A percentile compares a stretch with the other conserved stretches of the same genome.
Conservation (phyloP, 257 asterid genomes). For the Lantana camara region DNA sequence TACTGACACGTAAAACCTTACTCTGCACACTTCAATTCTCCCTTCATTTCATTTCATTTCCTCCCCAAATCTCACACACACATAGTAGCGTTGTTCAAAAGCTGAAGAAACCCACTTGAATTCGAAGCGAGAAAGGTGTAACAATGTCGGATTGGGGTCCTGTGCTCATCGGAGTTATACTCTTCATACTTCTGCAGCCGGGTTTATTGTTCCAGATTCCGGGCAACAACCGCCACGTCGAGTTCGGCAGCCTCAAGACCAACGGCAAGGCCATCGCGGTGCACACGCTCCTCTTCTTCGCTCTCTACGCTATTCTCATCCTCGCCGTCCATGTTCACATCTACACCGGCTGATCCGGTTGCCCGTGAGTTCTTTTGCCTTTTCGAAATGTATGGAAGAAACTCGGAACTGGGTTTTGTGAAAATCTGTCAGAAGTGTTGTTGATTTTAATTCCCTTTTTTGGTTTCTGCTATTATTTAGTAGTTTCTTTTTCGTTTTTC, state of each 20-base stretch:
- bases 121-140: not conserved
- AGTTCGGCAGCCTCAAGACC: conserved; percentile 84
- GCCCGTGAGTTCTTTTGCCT: not conserved
- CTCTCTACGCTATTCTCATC: conserved; percentile 70
- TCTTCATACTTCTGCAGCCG: conserved; percentile 79
- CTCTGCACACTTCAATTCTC: not conserved
- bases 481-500: conserved; percentile 7
- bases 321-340: conserved; percentile 74
- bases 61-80: not conserved
- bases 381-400: not conserved
- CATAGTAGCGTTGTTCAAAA: conserved; percentile 8
- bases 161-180: conserved; percentile 78
- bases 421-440: not conserved
- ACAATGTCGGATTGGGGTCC: conserved; percentile 95
- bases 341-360: conserved; percentile 66
- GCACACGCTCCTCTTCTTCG: conserved; percentile 80
- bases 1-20: not conserved
- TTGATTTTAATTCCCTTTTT: not conserved
- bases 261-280: conserved; percentile 83
- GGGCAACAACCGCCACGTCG: conserved; percentile 62
- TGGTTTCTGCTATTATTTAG: not conserved
- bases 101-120: not conserved
- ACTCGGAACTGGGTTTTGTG: not conserved
- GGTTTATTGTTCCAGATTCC: conserved; percentile 80
- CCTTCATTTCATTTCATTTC: not conserved